Percentiles rank a stretch among this genome's conserved stretches.
Evolutionary conservation across 164 flowering plant genomes (phyloP).

Genomic region (Hamamelis virginiana): DNA sequence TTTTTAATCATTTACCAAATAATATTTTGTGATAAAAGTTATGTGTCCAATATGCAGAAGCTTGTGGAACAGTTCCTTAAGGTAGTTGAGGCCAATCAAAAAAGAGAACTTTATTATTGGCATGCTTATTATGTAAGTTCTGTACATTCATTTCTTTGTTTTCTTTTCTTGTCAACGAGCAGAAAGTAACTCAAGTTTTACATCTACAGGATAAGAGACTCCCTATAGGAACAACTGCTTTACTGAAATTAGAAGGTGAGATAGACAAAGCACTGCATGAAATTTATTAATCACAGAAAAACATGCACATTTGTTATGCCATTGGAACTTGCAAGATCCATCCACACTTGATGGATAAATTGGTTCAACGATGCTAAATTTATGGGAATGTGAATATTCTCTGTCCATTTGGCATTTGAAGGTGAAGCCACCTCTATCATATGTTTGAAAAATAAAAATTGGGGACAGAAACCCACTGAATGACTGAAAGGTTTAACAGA

Average conservation of each 20-base stretch:
- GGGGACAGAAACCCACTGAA: too few species aligned
- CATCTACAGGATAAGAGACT: constrained; percentile 66
- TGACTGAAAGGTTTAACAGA: too few species aligned
- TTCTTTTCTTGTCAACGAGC: not conserved
- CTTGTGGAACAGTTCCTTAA: constrained; percentile 69
- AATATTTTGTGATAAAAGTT: constrained; percentile 1
- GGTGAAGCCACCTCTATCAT: not conserved
- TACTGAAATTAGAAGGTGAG: constrained; percentile 73
- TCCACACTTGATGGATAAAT: not conserved
- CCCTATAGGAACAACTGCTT: constrained; percentile 63
- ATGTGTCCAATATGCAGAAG: constrained; percentile 43
- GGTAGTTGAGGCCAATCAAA: constrained; percentile 43
- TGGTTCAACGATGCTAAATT: not conserved
- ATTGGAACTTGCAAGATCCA: not conserved
- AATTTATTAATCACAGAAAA: not conserved
- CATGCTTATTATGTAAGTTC: constrained; percentile 77
- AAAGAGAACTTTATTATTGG: constrained; percentile 70
- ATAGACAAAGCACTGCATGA: not conserved
- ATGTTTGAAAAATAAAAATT: too few species aligned
- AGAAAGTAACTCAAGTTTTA: constrained; percentile 5
- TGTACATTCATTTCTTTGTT: not conserved
- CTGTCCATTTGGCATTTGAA: too few species aligned
- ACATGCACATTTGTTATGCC: not conserved
- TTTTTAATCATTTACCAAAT: not conserved
- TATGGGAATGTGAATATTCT: not conserved